phyloP scores from a whole-genome alignment of 345 rosid genomes.

The Gossypioides kirkii region DNA sequence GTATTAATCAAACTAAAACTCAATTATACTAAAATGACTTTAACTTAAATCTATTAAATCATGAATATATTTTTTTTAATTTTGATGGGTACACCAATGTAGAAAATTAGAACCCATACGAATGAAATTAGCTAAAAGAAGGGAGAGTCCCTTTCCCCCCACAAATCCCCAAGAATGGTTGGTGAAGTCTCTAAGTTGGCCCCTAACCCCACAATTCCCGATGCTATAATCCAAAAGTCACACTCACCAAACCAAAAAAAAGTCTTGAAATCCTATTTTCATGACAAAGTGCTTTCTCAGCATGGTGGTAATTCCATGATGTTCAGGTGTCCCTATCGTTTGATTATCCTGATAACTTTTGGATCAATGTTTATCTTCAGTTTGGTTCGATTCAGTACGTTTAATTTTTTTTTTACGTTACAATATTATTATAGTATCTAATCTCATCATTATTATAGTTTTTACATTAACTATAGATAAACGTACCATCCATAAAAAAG shows the following conservation, averaged over 20 bases:
- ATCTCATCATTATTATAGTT: accelerated
- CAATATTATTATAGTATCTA: background rate
- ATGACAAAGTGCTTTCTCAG: background rate
- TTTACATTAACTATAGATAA: no score
- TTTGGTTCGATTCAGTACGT: background rate
- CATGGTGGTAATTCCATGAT: no score
- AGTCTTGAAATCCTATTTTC: background rate
- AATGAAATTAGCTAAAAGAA: background rate
- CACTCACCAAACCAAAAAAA: background rate
- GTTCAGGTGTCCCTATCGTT: no score
- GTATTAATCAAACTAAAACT: no score
- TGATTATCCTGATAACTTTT: no score
- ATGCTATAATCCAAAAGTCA: background rate
- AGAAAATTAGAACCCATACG: background rate
- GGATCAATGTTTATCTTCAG: accelerated
- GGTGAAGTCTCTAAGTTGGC: constrained; percentile 13
- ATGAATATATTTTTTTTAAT: no score
- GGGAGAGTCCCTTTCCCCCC: background rate
- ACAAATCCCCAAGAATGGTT: background rate
- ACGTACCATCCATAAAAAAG: no score
- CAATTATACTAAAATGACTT: no score
- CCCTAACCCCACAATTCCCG: background rate
- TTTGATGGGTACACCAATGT: background rate
- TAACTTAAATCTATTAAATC: no score
- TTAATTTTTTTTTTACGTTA: background rate